phyloP scores from a whole-genome alignment of 148 eudicot species.

The Salicornia ramosissima region DNA sequence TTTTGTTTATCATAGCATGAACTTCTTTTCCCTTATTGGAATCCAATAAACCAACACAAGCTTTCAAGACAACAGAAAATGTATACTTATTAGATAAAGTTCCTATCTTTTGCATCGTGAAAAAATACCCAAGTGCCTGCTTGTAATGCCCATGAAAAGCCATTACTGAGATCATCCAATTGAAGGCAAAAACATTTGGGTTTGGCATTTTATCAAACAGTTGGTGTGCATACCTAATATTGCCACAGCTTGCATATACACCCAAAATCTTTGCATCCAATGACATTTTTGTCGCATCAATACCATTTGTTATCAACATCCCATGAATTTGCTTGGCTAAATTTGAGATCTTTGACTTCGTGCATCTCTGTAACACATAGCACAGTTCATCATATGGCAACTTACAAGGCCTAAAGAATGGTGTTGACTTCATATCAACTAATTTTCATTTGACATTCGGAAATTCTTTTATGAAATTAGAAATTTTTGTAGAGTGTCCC shows the following conservation, averaged over 20 bases:
- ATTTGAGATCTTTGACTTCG: conserved; percentile 40
- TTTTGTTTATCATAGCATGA: conserved; percentile 37
- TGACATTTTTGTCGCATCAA: conserved; percentile 25
- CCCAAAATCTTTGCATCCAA: conserved; percentile 45
- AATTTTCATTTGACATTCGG: neutral
- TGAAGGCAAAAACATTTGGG: conserved; percentile 56
- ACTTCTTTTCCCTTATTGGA: conserved; percentile 48
- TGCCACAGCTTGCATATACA: conserved; percentile 50
- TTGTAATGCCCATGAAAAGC: conserved; percentile 41
- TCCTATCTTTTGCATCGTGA: conserved; percentile 32
- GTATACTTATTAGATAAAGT: conserved; percentile 44
- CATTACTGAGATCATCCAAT: conserved; percentile 67
- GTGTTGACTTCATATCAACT: conserved; percentile 12
- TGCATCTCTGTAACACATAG: conserved; percentile 43
- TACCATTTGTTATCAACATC: conserved; percentile 28
- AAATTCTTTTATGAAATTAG: neutral
- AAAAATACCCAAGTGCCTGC: conserved; percentile 48
- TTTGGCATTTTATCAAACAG: conserved; percentile 40
- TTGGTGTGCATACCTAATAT: conserved; percentile 39
- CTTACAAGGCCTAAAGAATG: conserved; percentile 14
- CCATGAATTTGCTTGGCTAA: conserved; percentile 59
- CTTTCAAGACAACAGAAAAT: conserved; percentile 47
- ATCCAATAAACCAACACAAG: conserved; percentile 63
- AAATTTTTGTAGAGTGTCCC: too few relatives aligned
- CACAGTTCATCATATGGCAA: conserved; percentile 28